Conservation (phyloP, 306 rosid species). For the Castanea sativa region DNA sequence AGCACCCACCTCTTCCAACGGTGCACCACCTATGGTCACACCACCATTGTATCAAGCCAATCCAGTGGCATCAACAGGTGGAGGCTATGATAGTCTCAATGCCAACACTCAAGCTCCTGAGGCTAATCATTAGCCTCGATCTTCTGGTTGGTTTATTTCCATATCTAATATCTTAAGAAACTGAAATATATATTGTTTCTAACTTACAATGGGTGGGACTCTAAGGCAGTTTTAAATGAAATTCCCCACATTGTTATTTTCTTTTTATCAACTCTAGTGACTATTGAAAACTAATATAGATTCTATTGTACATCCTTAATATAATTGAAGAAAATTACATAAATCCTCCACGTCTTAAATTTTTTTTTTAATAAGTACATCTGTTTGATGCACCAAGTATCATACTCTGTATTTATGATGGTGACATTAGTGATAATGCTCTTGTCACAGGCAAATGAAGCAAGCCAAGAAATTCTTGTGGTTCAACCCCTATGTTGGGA, state of each 20-base stretch:
- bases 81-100: conserved; percentile 50
- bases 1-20: conserved; percentile 29
- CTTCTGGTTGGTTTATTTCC: conserved; percentile 12
- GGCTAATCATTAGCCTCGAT: conserved; percentile 33
- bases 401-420: background rate
- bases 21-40: conserved; percentile 28
- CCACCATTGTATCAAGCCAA: conserved; percentile 39
- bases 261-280: background rate
- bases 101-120: conserved; percentile 38
- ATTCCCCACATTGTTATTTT: background rate
- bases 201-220: background rate
- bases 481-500: background rate
- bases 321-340: background rate
- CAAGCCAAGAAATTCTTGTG: background rate
- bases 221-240: background rate
- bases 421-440: background rate
- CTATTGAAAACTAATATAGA: too few species aligned
- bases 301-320: background rate
- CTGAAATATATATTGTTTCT: background rate
- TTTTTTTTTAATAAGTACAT: background rate
- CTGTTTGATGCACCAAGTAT: background rate
- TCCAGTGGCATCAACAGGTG: conserved; percentile 34
- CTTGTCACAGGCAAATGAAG: background rate
- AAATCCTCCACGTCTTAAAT: background rate
- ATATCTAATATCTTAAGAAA: background rate